Evolutionary conservation across 768 basidiomycete species (phyloP).

Genomic region (Russula brevipes): DNA sequence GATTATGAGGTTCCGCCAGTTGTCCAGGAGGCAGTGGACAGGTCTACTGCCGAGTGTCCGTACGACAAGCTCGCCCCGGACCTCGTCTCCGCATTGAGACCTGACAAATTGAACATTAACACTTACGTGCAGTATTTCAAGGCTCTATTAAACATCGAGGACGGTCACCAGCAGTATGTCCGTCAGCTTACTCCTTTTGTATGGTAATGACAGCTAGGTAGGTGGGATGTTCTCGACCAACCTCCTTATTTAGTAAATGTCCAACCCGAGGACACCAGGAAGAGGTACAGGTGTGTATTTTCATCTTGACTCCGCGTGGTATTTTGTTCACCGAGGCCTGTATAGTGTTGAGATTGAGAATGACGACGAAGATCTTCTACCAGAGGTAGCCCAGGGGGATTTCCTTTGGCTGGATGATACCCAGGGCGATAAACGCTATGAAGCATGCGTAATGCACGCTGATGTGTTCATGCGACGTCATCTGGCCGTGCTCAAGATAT

Average conservation of each 20-base stretch:
- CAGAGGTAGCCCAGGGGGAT: constrained; percentile 13
- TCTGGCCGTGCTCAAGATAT: constrained; percentile 41
- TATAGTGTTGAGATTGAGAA: constrained; percentile 15
- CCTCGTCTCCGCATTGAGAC: background rate
- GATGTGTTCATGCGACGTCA: background rate
- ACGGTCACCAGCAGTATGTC: constrained; percentile 48
- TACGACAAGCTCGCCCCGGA: background rate
- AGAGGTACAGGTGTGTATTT: background rate
- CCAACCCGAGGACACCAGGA: background rate
- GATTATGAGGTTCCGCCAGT: constrained; percentile 10
- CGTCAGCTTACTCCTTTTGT: background rate
- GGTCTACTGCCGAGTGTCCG: background rate
- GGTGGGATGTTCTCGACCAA: constrained; percentile 9
- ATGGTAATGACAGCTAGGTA: constrained; percentile 32
- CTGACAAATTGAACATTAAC: background rate
- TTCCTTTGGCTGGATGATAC: constrained; percentile 18
- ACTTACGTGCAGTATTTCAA: constrained; percentile 13
- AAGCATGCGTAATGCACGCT: constrained; percentile 1
- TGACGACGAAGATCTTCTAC: constrained; percentile 14
- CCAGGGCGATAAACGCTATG: constrained; percentile 8
- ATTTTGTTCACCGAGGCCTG: background rate
- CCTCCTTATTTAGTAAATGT: background rate
- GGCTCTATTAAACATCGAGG: constrained; percentile 19
- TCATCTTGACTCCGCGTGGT: background rate
- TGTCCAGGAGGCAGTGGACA: constrained; percentile 7